A percentile compares a stretch with the other conserved stretches of the same genome.
Evolutionary conservation across 23 red algal genomes (phyloP).

Genomic region (Gracilaria domingensis): DNA sequence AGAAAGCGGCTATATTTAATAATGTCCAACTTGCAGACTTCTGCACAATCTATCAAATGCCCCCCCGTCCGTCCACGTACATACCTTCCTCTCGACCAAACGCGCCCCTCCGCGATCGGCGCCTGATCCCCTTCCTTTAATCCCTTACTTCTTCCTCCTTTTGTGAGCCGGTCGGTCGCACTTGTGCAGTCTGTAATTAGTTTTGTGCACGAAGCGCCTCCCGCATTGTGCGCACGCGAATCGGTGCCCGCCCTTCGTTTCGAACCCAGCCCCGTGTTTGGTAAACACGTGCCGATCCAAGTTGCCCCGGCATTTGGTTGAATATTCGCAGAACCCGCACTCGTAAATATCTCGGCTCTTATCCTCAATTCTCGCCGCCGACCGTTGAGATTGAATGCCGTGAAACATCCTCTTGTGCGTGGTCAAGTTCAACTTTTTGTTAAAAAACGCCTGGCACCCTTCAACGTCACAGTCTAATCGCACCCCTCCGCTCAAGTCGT

Average conservation of each 20-base stretch:
- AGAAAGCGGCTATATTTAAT: neutral
- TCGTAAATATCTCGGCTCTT: neutral
- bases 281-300: neutral
- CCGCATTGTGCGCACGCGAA: neutral
- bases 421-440: neutral
- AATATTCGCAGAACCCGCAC: conserved; percentile 10
- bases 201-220: neutral
- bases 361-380: neutral
- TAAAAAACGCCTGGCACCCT: neutral
- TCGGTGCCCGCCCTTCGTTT: neutral
- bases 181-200: neutral
- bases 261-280: neutral
- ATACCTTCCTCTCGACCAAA: too few relatives aligned
- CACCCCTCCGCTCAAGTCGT: neutral
- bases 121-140: neutral
- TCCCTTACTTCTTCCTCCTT: neutral
- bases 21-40: neutral
- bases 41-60: neutral
- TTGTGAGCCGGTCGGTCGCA: neutral
- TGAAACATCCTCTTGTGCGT: neutral
- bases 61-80: neutral
- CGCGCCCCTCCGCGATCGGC: too few relatives aligned
- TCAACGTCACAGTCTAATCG: neutral
- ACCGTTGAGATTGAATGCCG: neutral
- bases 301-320: neutral